A percentile compares a stretch with the other conserved stretches of the same genome.
Evolutionary conservation across 2,329 filamentous ascomycete genomes (phyloP).

Genomic region (Botryotinia narcissicola): DNA sequence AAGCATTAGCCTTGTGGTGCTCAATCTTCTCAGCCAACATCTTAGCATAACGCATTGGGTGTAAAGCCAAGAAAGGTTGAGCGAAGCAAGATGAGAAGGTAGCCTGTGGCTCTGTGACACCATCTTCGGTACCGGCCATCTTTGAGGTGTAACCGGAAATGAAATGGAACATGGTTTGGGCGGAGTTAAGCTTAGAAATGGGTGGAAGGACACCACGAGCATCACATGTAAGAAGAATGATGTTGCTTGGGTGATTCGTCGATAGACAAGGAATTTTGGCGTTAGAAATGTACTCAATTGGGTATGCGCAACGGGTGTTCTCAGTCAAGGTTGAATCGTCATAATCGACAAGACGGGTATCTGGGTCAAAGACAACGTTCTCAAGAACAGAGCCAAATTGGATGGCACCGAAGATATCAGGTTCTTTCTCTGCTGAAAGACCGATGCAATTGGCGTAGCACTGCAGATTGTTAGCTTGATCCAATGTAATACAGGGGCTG

Average conservation of each 20-base stretch:
- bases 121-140: constrained; percentile 99
- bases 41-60: constrained; percentile 98
- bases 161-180: constrained; percentile 99
- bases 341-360: constrained; percentile 89
- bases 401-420: constrained; percentile 95
- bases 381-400: constrained; percentile 95
- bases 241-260: constrained; percentile 87
- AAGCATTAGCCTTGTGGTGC: constrained; percentile 90
- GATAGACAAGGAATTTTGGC: constrained; percentile 97
- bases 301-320: constrained; percentile 98
- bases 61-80: constrained; percentile 96
- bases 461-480: constrained; percentile 27
- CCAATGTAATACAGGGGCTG: background rate
- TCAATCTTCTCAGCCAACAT: constrained; percentile 99
- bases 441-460: constrained; percentile 99
- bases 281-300: constrained; percentile 98
- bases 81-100: constrained; percentile 99
- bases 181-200: constrained; percentile 91
- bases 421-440: constrained; percentile 97
- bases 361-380: constrained; percentile 96
- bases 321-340: constrained; percentile 93
- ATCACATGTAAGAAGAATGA: constrained; percentile 96
- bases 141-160: constrained; percentile 99
- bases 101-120: constrained; percentile 93
- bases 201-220: constrained; percentile 95